Base-by-base conservation (phyloP, 495 filamentous ascomycete species). In the Sphaerosporella brunnea region DNA sequence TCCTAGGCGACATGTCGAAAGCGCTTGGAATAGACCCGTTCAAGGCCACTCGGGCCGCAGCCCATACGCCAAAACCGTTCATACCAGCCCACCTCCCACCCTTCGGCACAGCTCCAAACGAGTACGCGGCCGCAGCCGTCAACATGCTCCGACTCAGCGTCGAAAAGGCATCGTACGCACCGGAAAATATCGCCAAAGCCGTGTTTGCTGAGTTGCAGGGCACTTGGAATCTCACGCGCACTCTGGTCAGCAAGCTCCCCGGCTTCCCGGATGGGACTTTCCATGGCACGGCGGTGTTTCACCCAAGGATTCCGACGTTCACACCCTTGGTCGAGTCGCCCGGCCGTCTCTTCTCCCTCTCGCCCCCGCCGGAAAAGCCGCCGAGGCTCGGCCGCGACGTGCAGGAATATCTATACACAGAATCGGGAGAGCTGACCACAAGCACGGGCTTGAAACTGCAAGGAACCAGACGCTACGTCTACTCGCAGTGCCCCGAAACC, bases 171-270 rank as follows among this genome's bases (percentile, higher is more conserved):
- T 42, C 48, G 7, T 4, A 23, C 21, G 20, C 40, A 1, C 23
- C 23, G 3, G 15, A 21, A 25, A 21, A 23, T 53, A 66, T 78
- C 19, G 64, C 75, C 0, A 62, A 63, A n/a, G 80, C 78, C 0
- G 70, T 80, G 3, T 88, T 88, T 55, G 66, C 80, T 26, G 79
- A 73, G 2, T 63, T 92, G 1, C 78, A 87, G 4, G 85, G 85
- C 3, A 58, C 64, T 16, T 93, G 85, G 85, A 67, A 56, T 7
- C 65, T 80, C 16, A 65, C 67, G 8, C 71, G 71, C 2, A 65
- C 58, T 1, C 60, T 79, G 2, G 54, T 53, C 21, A 74, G 67
- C 39, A 53, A 56, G 4, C 52, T 71, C 2, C 61, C 65, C 0
- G 64, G 64, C 18, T 72, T 70, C 44, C 76, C 78, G 0, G 74